These are phyloP conservation scores for Mallotus repandus DNA, from an alignment of 441 rosid genomes.

Conservation along the genomic window DNA sequence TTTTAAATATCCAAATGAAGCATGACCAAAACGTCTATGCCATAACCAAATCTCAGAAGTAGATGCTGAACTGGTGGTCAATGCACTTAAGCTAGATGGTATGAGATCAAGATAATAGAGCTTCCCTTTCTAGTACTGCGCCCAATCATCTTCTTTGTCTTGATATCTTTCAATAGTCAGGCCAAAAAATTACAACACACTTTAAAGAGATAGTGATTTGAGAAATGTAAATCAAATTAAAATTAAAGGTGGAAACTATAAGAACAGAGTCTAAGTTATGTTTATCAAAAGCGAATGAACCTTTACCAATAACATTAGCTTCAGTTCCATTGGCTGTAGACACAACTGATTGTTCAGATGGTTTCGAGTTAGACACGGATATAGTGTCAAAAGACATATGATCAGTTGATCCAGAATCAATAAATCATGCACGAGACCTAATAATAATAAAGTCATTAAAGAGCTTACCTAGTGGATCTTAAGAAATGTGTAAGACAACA, in stretches of 20 bases:
- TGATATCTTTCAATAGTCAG: too few species aligned
- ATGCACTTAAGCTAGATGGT: not conserved
- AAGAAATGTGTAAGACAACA: not conserved
- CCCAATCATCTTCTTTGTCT: too few species aligned
- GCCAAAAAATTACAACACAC: too few species aligned
- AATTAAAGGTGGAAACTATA: not conserved
- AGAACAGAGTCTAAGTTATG: not conserved
- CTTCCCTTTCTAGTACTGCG: too few species aligned
- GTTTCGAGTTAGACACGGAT: not conserved
- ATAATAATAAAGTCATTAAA: not conserved
- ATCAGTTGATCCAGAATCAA: constrained; percentile 18
- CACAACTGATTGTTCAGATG: not conserved
- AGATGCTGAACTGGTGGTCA: not conserved
- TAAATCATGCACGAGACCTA: not conserved
- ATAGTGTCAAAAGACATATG: constrained; percentile 13
- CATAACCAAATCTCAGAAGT: not conserved
- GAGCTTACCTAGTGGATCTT: not conserved
- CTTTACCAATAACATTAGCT: not conserved
- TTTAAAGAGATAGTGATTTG: constrained; percentile 1
- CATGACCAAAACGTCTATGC: not conserved
- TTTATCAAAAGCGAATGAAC: not conserved
- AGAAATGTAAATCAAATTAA: not conserved
- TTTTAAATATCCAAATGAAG: not conserved
- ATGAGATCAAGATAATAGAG: too few species aligned
- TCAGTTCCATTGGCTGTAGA: not conserved